These are phyloP conservation scores for Microdochium trichocladiopsis DNA, from an alignment of 2,329 filamentous ascomycete species.

Conservation along the genomic window DNA sequence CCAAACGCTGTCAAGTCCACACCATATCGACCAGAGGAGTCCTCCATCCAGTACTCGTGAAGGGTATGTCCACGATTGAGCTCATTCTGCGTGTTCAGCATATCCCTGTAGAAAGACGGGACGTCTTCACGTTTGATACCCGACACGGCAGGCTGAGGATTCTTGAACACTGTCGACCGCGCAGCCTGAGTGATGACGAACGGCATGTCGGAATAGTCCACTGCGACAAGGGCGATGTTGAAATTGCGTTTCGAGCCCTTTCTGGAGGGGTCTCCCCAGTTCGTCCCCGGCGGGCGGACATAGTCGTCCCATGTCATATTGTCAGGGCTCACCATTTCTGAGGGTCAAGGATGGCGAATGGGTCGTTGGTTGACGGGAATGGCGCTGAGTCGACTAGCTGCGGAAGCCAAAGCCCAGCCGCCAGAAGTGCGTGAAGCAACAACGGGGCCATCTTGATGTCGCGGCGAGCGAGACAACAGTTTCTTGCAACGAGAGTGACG, in stretches of 20 bases:
- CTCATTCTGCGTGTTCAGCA: conserved; percentile 40
- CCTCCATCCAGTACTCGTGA: conserved; percentile 52
- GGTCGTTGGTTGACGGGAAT: conserved; percentile 16
- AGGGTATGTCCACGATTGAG: conserved; percentile 44
- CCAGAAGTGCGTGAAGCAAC: neutral
- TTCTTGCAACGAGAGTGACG: no score
- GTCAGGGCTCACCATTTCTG: conserved; percentile 46
- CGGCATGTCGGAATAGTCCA: conserved; percentile 41
- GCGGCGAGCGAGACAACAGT: neutral
- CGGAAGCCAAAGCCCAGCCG: neutral
- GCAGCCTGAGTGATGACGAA: conserved; percentile 39
- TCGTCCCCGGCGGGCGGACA: conserved; percentile 35
- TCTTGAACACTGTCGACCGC: conserved; percentile 41
- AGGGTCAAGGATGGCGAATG: conserved; percentile 41
- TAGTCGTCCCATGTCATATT: conserved; percentile 47
- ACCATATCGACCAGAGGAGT: conserved; percentile 43
- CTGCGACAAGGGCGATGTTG: conserved; percentile 45
- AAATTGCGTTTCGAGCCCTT: conserved; percentile 43
- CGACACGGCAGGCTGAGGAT: conserved; percentile 35
- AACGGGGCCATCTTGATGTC: neutral
- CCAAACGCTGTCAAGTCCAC: conserved; percentile 46
- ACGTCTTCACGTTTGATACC: conserved; percentile 36
- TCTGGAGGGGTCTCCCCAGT: conserved; percentile 35
- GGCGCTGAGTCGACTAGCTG: neutral
- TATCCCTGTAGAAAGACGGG: conserved; percentile 40